phyloP scores from a whole-genome alignment of 2,329 filamentous ascomycete species.

The Sporothrix luriei region DNA sequence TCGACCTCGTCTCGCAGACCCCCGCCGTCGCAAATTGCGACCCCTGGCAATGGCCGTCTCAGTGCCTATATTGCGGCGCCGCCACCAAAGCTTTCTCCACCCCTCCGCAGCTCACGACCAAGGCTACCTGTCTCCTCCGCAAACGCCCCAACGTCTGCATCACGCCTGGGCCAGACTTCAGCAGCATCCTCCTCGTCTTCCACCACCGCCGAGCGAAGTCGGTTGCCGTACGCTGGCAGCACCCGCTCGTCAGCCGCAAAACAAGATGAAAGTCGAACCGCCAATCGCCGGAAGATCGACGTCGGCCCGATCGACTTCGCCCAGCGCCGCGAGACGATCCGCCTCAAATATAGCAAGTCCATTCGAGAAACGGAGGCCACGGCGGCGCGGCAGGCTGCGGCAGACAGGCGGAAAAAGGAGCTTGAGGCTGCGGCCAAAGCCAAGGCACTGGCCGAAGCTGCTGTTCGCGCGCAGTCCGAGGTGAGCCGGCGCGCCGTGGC shows the following conservation, averaged over 20 bases:
- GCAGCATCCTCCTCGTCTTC: constrained; percentile 31
- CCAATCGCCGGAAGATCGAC: constrained; percentile 57
- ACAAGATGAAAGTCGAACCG: constrained; percentile 44
- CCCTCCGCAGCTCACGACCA: constrained; percentile 78
- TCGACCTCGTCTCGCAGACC: constrained; percentile 43
- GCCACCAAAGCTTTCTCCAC: constrained; percentile 72
- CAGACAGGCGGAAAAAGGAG: constrained; percentile 57
- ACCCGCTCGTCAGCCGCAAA: constrained; percentile 40
- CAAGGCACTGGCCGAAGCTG: constrained; percentile 46
- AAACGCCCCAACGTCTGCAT: not conserved
- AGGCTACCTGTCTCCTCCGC: constrained; percentile 75
- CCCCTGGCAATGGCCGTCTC: constrained; percentile 61
- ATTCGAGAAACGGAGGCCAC: constrained; percentile 70
- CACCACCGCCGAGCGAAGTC: constrained; percentile 22
- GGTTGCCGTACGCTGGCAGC: constrained; percentile 29
- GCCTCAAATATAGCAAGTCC: constrained; percentile 83
- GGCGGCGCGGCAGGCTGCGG: constrained; percentile 57
- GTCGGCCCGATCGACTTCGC: constrained; percentile 82
- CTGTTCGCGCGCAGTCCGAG: constrained; percentile 41
- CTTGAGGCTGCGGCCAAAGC: constrained; percentile 51
- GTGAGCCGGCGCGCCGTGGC: constrained; percentile 32
- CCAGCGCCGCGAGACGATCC: constrained; percentile 77
- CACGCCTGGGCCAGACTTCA: constrained; percentile 26
- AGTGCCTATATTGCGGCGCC: constrained; percentile 74
- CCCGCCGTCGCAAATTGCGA: constrained; percentile 47